Percentiles rank a stretch among this genome's conserved stretches.
Conservation (phyloP, 148 eudicot genomes). For the Vaccinium darrowii region DNA sequence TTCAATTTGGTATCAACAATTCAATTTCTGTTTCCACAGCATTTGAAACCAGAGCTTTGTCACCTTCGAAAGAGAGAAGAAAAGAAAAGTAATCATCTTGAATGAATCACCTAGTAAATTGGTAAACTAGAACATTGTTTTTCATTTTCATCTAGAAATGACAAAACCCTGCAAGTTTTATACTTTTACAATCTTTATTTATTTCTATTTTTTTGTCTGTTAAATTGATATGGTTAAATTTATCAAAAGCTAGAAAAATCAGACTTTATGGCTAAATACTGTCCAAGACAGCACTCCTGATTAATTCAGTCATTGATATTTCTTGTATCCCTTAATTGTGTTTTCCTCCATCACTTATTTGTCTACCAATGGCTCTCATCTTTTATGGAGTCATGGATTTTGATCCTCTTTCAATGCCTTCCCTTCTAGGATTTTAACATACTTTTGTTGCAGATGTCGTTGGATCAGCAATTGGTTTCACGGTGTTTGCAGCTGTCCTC, state of each 20-base stretch:
- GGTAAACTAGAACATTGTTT: not conserved
- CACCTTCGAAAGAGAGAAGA: not conserved
- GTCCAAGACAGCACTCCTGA: not conserved
- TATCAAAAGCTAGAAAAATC: too few relatives aligned
- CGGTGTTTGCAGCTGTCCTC: constrained; percentile 46
- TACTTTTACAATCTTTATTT: not conserved
- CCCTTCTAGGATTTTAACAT: not conserved
- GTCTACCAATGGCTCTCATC: not conserved
- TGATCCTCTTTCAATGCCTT: not conserved
- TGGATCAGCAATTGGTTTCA: constrained; percentile 79
- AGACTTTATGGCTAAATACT: not conserved
- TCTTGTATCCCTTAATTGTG: not conserved
- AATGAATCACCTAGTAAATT: not conserved
- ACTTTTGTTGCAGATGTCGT: constrained; percentile 58
- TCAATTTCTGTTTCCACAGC: not conserved
- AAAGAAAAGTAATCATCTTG: not conserved
- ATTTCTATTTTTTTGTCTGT: too few relatives aligned
- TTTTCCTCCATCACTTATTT: not conserved
- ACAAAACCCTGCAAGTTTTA: not conserved
- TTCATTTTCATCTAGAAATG: not conserved
- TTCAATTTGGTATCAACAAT: not conserved
- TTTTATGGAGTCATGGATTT: not conserved
- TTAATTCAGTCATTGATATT: not conserved
- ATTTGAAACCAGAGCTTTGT: not conserved
- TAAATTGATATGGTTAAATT: too few relatives aligned